Conservation (phyloP, 306 rosid genomes). For the Cucurbita maxima region DNA sequence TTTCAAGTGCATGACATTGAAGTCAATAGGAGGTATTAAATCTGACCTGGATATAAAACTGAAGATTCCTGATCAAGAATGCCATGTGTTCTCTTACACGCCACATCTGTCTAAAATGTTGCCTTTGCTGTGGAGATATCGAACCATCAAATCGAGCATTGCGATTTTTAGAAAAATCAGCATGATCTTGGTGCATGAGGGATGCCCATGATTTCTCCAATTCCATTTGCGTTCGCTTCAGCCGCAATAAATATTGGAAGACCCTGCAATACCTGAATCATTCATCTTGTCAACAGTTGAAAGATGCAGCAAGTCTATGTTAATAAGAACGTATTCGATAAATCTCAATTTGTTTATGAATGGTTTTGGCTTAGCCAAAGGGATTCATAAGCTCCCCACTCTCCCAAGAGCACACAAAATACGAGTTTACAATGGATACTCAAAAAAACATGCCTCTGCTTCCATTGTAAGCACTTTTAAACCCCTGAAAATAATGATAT, state of each 20-base stretch:
- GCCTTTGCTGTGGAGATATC: conserved; percentile 38
- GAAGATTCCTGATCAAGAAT: conserved; percentile 94
- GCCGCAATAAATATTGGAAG: conserved; percentile 78
- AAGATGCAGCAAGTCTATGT: conserved; percentile 3
- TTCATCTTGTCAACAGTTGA: conserved; percentile 7
- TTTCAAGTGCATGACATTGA: not conserved
- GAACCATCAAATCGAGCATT: conserved; percentile 36
- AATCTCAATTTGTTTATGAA: too few species aligned
- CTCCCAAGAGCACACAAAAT: not conserved
- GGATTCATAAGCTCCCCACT: not conserved
- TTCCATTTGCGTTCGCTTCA: conserved; percentile 93
- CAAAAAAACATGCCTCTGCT: not conserved
- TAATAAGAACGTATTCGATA: not conserved
- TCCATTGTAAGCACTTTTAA: not conserved
- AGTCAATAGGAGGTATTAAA: not conserved
- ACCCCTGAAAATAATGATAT: not conserved
- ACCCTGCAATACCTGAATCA: conserved; percentile 62
- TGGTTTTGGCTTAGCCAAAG: too few species aligned
- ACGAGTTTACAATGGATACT: not conserved
- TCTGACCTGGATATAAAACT: conserved; percentile 83
- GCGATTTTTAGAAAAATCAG: conserved; percentile 50
- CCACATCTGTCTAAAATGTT: conserved; percentile 75
- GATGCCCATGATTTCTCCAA: conserved; percentile 95
- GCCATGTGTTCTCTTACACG: conserved; percentile 25
- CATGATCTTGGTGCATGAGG: conserved; percentile 82